A percentile compares a stretch with the other conserved stretches of the same genome.
Evolutionary conservation across 495 filamentous ascomycete genomes (phyloP).

Genomic region (Aspergillus campestris): DNA sequence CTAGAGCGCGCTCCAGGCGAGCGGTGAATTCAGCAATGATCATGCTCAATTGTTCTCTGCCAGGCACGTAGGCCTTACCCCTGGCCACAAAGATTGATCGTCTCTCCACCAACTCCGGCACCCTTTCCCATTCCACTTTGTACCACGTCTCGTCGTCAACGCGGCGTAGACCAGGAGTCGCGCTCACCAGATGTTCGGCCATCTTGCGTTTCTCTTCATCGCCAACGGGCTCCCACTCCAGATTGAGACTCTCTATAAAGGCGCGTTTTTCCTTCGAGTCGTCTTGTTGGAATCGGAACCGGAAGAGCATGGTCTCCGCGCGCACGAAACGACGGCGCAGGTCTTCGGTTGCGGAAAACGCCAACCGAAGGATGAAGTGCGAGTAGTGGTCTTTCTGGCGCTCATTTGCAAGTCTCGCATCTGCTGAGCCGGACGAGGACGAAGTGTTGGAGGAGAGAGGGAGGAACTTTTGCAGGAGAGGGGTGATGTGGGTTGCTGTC

Average conservation of each 20-base stretch:
- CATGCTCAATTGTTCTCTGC: constrained; percentile 75
- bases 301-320: constrained; percentile 83
- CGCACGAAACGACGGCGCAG: constrained; percentile 80
- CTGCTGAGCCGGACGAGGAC: constrained; percentile 37
- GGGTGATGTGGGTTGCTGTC: constrained; percentile 67
- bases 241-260: constrained; percentile 69
- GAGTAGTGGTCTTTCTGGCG: constrained; percentile 95
- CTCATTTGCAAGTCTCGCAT: constrained; percentile 53
- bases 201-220: constrained; percentile 64
- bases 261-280: constrained; percentile 56
- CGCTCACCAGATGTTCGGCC: constrained; percentile 42
- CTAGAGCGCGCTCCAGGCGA: constrained; percentile 68
- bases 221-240: constrained; percentile 73
- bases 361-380: constrained; percentile 92
- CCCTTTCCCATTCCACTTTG: constrained; percentile 90
- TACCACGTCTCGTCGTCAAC: constrained; percentile 80
- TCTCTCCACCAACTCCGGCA: constrained; percentile 80
- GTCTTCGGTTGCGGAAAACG: constrained; percentile 87
- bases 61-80: constrained; percentile 89
- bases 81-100: constrained; percentile 66
- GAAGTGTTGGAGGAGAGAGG: constrained; percentile 73
- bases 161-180: constrained; percentile 43
- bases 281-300: constrained; percentile 65
- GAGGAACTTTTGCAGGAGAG: constrained; percentile 77
- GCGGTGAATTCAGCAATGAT: constrained; percentile 78